Base-by-base conservation (phyloP, 495 filamentous ascomycete genomes). In the Tuber borchii region DNA sequence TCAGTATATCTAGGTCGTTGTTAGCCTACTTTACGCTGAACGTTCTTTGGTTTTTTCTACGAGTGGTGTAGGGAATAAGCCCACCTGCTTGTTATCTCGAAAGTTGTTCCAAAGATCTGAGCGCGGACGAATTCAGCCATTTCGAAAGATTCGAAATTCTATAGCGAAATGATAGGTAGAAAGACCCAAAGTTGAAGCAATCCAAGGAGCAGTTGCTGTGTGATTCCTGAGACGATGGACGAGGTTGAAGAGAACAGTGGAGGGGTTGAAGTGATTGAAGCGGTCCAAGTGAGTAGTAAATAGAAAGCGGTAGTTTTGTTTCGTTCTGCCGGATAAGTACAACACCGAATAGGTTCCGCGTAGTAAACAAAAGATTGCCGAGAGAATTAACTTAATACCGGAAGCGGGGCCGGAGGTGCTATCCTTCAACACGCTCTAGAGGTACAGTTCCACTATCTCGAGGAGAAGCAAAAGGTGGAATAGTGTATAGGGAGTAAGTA, bases 121-220 rank as follows among this genome's bases (percentile, higher is more conserved):
- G 95, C 94, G 84, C 95, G 92, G 82, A 98, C 93, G 86, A 99
- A 99, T 90, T 98, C 95, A 84, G 94, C 94, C 94, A 97, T 97
- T 80, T 83, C 88, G 84, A 82, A 81, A 78, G 79, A 81, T 73
- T 34, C 14, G 14, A 19, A 17, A 34, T 34, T 4, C 14, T 65
- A 34, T 65, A 8, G 56, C 26, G 10, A 65, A 65, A 65, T 17
- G 8, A 26, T 65, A 34, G 26, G 26, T 65, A 19, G 56, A 65
- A 65, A n/a, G 26, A 14, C 14, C 56, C 26, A 17, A 14, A 31
- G 26, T 61, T 2, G 51, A 61, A 34, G 56, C 5, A 65, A 65
- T 65, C 56, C 26, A 34, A 31, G 56, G 56, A 16, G 26, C 26
- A 3, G 31, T 65, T 19, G 56, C 17, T 65, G 26, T 65, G 26